A percentile compares a stretch with the other conserved stretches of the same genome.
Evolutionary conservation across 371 early-diverging fungal species (phyloP).

Genomic region (Rhizopus delemar): DNA sequence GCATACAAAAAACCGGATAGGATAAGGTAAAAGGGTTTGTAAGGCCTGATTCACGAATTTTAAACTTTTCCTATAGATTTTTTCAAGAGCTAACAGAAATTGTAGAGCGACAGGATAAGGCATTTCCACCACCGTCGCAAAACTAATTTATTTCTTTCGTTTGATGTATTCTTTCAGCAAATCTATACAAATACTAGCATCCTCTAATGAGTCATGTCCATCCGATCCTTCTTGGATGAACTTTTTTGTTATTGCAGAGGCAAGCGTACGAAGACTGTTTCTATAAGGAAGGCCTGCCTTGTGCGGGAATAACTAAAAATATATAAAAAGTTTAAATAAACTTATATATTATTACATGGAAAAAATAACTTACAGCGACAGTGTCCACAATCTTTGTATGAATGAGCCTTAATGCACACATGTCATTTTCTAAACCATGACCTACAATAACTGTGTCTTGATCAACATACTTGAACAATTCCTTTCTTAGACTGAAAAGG

Average conservation of each 20-base stretch:
- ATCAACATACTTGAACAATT: constrained; percentile 45
- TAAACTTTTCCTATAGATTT: constrained; percentile 16
- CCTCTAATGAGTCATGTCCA: constrained; percentile 63
- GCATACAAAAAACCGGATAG: constrained; percentile 64
- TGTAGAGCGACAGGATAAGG: constrained; percentile 12
- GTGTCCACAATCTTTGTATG: constrained; percentile 49
- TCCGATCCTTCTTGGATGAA: constrained; percentile 57
- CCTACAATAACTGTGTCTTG: constrained; percentile 44
- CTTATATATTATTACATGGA: background rate
- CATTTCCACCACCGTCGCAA: constrained; percentile 18
- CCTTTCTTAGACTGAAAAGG: constrained; percentile 41
- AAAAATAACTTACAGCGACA: constrained; percentile 34
- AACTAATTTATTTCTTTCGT: background rate
- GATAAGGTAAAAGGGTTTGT: constrained; percentile 32
- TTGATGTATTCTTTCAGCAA: constrained; percentile 25
- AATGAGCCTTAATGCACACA: constrained; percentile 49
- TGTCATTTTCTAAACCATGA: constrained; percentile 57
- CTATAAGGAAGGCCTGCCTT: constrained; percentile 48
- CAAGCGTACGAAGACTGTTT: constrained; percentile 36
- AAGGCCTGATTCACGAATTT: background rate
- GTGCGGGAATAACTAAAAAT: constrained; percentile 43
- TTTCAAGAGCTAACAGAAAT: constrained; percentile 20
- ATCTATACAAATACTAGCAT: constrained; percentile 58
- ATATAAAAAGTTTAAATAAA: background rate
- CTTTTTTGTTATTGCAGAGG: constrained; percentile 34